These are phyloP conservation scores for Fagopyrum tataricum DNA, from an alignment of 148 eudicot species.

Conservation along the genomic window DNA sequence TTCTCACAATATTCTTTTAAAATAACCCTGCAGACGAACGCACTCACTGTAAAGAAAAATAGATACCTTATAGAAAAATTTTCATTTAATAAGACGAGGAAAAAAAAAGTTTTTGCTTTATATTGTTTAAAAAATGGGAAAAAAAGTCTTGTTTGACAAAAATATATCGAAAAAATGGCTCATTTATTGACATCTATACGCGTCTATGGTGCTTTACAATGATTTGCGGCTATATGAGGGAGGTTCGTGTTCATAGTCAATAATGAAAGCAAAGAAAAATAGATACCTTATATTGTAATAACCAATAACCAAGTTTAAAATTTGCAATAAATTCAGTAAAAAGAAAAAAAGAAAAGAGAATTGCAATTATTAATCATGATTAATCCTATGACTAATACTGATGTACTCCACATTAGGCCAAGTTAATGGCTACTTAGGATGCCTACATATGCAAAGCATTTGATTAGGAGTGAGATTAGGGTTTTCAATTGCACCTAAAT, in stretches of 20 bases:
- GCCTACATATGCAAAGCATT: neutral
- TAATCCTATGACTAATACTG: neutral
- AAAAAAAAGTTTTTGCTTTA: neutral
- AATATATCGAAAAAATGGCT: neutral
- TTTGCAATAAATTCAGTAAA: neutral
- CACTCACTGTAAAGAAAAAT: no score
- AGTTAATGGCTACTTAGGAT: conserved; percentile 3
- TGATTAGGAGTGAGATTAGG: neutral
- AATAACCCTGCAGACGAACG: no score
- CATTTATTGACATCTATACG: neutral
- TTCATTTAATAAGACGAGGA: neutral
- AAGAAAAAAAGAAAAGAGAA: neutral
- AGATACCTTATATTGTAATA: neutral
- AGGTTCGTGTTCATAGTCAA: neutral
- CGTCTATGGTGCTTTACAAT: neutral
- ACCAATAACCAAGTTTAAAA: neutral
- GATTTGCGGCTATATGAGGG: neutral
- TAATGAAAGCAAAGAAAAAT: no score
- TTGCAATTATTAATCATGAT: neutral
- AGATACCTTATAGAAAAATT: no score
- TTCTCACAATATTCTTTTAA: no score
- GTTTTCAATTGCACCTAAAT: neutral
- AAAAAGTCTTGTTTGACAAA: neutral
- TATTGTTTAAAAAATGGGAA: neutral
- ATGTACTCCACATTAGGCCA: neutral